These are phyloP conservation scores for Pleurozium schreberi DNA, from an alignment of 225 moss, liverwort and hornwort genomes.

Conservation along the genomic window DNA sequence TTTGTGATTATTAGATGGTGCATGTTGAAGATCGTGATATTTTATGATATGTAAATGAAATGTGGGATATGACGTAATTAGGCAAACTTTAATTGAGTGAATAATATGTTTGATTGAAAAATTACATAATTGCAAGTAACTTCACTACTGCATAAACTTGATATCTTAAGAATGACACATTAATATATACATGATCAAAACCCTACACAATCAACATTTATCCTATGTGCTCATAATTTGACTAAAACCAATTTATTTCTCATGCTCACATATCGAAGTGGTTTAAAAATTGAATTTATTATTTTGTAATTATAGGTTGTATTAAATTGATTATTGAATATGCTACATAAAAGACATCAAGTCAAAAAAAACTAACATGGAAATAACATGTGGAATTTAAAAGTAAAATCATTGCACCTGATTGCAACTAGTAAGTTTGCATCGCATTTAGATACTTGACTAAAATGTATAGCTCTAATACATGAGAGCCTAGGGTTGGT, in stretches of 20 bases:
- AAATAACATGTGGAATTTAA: neutral
- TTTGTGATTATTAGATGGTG: neutral
- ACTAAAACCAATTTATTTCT: neutral
- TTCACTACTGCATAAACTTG: neutral
- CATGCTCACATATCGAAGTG: neutral
- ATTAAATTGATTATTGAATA: neutral
- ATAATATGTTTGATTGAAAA: no score
- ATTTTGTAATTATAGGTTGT: neutral
- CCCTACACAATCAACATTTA: no score
- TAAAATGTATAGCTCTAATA: neutral
- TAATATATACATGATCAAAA: neutral
- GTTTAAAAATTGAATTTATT: neutral
- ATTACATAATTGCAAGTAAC: neutral
- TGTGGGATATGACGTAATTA: neutral
- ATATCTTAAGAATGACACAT: neutral
- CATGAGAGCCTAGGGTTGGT: neutral
- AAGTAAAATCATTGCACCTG: neutral
- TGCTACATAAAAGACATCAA: neutral
- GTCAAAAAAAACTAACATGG: accelerated
- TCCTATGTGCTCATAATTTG: accelerated
- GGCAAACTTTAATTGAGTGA: neutral
- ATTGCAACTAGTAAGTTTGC: neutral
- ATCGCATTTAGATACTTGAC: neutral
- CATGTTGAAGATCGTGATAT: neutral
- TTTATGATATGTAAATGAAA: neutral